Evolutionary conservation across 495 filamentous ascomycete species (phyloP).

Genomic region (Aspergillus leporis): DNA sequence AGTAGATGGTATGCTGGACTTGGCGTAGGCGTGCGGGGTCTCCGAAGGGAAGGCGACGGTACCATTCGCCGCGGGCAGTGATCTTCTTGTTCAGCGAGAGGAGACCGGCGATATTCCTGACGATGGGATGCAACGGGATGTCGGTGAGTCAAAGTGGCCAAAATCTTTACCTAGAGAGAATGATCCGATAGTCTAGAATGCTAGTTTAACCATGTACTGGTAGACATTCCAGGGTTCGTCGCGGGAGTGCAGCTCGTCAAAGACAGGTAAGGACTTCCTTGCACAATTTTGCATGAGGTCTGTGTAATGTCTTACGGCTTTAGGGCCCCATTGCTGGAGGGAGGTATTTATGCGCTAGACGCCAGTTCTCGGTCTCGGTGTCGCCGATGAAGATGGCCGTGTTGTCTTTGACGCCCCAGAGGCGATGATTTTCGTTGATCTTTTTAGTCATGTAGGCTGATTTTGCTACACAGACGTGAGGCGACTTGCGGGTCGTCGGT

Average conservation of each 20-base stretch:
- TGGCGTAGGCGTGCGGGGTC: conserved; percentile 41
- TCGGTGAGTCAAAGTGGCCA: conserved; percentile 49
- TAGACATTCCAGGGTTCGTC: conserved; percentile 56
- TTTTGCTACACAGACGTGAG: conserved; percentile 39
- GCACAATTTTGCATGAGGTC: conserved; percentile 49
- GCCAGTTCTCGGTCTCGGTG: conserved; percentile 48
- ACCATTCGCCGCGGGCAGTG: conserved; percentile 47
- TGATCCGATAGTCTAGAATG: conserved; percentile 47
- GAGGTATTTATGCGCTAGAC: conserved; percentile 54
- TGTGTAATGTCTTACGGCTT: conserved; percentile 55
- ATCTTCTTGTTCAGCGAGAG: conserved; percentile 55
- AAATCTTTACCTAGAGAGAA: conserved; percentile 50
- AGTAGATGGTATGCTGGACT: conserved; percentile 25
- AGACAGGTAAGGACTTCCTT: conserved; percentile 42
- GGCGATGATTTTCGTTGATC: conserved; percentile 50
- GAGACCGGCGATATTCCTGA: conserved; percentile 34
- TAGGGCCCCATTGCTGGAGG: conserved; percentile 53
- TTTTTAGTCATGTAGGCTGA: conserved; percentile 53
- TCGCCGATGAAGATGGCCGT: conserved; percentile 55
- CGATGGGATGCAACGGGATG: conserved; percentile 37
- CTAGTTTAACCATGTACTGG: conserved; percentile 59
- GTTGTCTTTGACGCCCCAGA: conserved; percentile 49
- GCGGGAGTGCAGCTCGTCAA: conserved; percentile 50
- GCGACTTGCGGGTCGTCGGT: conserved; percentile 51
- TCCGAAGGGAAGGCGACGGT: conserved; percentile 51